These are phyloP conservation scores for Cyberlindnera euphorbiiphila DNA, from an alignment of 805 yeast species.

Conservation along the genomic window DNA sequence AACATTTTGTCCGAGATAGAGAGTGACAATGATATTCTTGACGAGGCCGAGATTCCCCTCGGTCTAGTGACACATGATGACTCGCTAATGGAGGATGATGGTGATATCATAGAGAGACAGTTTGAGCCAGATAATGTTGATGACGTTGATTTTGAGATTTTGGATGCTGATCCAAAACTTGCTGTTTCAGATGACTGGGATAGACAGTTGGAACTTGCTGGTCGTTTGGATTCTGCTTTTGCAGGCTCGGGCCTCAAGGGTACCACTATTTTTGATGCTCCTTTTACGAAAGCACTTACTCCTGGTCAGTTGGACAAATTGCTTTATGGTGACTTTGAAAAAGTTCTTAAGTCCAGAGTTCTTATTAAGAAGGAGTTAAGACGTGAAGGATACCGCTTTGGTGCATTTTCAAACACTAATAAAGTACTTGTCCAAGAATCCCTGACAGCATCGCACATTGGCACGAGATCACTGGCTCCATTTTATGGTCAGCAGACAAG, in stretches of 20 bases:
- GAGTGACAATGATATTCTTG: conserved; percentile 12
- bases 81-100: conserved; percentile 21
- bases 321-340: conserved; percentile 45
- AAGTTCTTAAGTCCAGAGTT: conserved; percentile 27
- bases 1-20: conserved; percentile 16
- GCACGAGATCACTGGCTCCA: conserved; percentile 1
- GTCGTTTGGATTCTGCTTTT: conserved; percentile 23
- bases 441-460: conserved; percentile 9
- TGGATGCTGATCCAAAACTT: conserved; percentile 41
- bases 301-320: conserved; percentile 42
- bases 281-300: conserved; percentile 23
- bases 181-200: conserved; percentile 61
- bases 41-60: conserved; percentile 9
- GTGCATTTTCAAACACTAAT: conserved; percentile 21
- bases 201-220: conserved; percentile 54
- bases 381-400: conserved; percentile 24
- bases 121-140: conserved; percentile 62
- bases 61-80: conserved; percentile 15
- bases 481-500: conserved; percentile 5
- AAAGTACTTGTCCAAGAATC: conserved; percentile 9
- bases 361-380: conserved; percentile 30
- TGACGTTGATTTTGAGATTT: conserved; percentile 42
- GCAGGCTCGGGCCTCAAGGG: conserved; percentile 16
- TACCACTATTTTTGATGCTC: conserved; percentile 24
- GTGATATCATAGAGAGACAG: conserved; percentile 51